These are phyloP conservation scores for Septoria linicola DNA, from an alignment of 2,329 filamentous ascomycete species.

Conservation along the genomic window DNA sequence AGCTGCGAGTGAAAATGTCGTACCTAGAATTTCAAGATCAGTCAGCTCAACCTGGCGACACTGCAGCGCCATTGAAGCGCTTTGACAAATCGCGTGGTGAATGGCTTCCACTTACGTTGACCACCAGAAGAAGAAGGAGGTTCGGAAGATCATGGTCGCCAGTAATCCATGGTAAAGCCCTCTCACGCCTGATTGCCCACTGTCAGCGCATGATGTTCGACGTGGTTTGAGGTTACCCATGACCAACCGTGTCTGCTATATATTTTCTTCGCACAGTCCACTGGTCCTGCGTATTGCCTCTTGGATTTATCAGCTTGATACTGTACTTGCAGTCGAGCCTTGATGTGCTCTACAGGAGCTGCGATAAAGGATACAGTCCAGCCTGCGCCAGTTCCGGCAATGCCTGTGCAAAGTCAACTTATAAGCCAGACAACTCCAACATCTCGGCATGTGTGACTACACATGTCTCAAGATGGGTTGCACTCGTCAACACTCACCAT, in stretches of 20 bases:
- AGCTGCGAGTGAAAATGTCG: constrained; percentile 71
- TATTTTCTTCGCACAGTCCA: constrained; percentile 77
- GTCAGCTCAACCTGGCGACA: too few relatives aligned
- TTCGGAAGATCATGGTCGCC: constrained; percentile 83
- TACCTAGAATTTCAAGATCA: constrained; percentile 53
- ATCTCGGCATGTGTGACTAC: too few relatives aligned
- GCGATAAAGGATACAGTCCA: constrained; percentile 90
- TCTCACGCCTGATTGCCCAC: constrained; percentile 51
- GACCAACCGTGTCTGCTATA: constrained; percentile 56
- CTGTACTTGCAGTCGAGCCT: constrained; percentile 90
- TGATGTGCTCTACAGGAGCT: constrained; percentile 91
- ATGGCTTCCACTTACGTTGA: constrained; percentile 50
- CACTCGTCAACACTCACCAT: too few relatives aligned
- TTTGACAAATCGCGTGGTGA: too few relatives aligned
- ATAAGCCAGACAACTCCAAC: too few relatives aligned
- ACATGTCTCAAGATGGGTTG: too few relatives aligned
- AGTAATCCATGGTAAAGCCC: constrained; percentile 84
- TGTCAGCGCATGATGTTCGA: too few relatives aligned
- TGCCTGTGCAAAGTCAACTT: too few relatives aligned
- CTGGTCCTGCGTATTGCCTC: constrained; percentile 78
- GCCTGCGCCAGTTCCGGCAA: constrained; percentile 84
- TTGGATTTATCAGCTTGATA: constrained; percentile 77
- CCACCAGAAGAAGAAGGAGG: constrained; percentile 99
- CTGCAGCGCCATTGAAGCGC: neutral
- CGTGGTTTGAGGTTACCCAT: neutral